Conservation (phyloP, 2,329 filamentous ascomycete genomes). For the Pseudogymnoascus sp. region DNA sequence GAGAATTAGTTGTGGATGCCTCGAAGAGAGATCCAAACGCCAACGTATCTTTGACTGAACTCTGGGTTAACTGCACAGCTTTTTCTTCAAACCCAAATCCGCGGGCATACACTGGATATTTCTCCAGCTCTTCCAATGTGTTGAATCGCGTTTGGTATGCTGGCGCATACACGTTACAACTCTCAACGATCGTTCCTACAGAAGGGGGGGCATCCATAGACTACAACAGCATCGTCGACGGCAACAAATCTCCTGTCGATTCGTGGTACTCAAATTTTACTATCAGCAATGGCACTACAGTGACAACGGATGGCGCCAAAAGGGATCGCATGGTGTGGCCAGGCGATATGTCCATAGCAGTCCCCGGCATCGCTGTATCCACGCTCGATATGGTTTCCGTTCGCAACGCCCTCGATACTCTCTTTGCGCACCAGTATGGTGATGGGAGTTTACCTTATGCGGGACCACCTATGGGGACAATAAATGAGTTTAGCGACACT, state of each 20-base stretch:
- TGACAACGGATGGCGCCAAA: slow-evolving; percentile 45
- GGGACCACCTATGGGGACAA: slow-evolving; percentile 35
- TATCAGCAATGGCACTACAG: slow-evolving; percentile 24
- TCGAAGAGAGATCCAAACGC: slow-evolving; percentile 8
- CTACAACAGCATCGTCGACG: slow-evolving; percentile 27
- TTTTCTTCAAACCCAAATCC: slow-evolving; percentile 40
- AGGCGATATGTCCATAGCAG: slow-evolving; percentile 51
- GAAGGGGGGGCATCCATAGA: slow-evolving; percentile 30
- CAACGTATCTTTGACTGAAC: slow-evolving; percentile 25
- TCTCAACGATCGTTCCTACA: slow-evolving; percentile 30
- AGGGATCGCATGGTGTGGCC: slow-evolving; percentile 53
- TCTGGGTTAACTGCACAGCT: slow-evolving; percentile 35
- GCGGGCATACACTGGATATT: slow-evolving; percentile 46
- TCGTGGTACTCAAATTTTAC: slow-evolving; percentile 29
- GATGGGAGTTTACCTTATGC: slow-evolving; percentile 42
- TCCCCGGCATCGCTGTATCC: slow-evolving; percentile 45
- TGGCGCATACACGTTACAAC: slow-evolving; percentile 41
- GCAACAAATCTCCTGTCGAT: slow-evolving; percentile 22
- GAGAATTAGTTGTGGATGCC: slow-evolving; percentile 7
- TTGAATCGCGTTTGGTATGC: slow-evolving; percentile 47
- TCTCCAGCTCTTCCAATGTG: slow-evolving; percentile 39
- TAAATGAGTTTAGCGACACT: slow-evolving; percentile 37
- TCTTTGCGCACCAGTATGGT: slow-evolving; percentile 31
- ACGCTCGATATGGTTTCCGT: slow-evolving; percentile 45
- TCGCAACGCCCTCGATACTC: slow-evolving; percentile 39